phyloP scores from a whole-genome alignment of 495 filamentous ascomycete genomes.

The Tuber borchii region DNA sequence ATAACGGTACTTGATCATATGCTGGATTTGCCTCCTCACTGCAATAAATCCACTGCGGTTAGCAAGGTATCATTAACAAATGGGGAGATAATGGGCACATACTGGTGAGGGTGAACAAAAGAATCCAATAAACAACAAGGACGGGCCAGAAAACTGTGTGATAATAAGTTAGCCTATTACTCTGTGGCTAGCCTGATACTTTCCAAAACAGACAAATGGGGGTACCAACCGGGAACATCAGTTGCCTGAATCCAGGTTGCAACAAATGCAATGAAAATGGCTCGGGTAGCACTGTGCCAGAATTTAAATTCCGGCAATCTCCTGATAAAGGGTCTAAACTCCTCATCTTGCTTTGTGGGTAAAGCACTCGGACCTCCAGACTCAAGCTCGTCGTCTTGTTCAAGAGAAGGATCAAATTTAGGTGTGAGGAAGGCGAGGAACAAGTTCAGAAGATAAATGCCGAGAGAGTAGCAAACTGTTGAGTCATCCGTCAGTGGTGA shows the following conservation, averaged over 20 bases:
- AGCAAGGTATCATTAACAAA: slow-evolving; percentile 19
- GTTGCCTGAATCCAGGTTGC: slow-evolving; percentile 92
- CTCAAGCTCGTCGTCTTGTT: slow-evolving; percentile 91
- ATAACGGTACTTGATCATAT: slow-evolving; percentile 99
- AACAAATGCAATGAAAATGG: slow-evolving; percentile 71
- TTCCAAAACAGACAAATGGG: background rate
- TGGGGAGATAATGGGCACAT: slow-evolving; percentile 43
- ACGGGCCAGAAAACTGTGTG: slow-evolving; percentile 93
- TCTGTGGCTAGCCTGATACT: background rate
- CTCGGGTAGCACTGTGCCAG: slow-evolving; percentile 90
- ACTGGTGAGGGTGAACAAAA: slow-evolving; percentile 92
- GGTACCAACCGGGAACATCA: slow-evolving; percentile 59
- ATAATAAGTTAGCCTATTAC: background rate
- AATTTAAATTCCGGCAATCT: slow-evolving; percentile 98
- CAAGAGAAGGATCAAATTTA: slow-evolving; percentile 97
- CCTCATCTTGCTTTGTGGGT: slow-evolving; percentile 89
- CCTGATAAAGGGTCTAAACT: slow-evolving; percentile 95
- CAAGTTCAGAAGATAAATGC: slow-evolving; percentile 97
- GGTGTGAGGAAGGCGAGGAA: slow-evolving; percentile 98
- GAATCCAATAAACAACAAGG: slow-evolving; percentile 95
- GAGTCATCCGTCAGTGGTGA: background rate
- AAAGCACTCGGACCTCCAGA: slow-evolving; percentile 73
- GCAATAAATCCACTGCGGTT: slow-evolving; percentile 26
- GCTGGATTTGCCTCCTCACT: slow-evolving; percentile 98
- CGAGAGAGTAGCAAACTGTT: slow-evolving; percentile 89